A percentile compares a stretch with the other conserved stretches of the same genome.
These are phyloP conservation scores for Daedaleopsis sinensis DNA, from an alignment of 768 basidiomycete genomes.

Conservation along the genomic window DNA sequence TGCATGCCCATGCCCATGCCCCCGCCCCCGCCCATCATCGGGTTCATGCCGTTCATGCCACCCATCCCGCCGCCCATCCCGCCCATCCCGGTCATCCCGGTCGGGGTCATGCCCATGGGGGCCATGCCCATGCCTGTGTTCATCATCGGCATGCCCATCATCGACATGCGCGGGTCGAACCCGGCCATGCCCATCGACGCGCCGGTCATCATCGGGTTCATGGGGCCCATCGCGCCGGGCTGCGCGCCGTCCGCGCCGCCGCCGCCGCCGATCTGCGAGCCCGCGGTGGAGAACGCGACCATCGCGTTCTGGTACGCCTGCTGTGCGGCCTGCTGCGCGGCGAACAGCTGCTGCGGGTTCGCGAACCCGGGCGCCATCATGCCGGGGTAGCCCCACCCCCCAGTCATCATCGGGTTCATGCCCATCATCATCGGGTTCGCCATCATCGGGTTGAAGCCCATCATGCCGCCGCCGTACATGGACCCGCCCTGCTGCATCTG, in stretches of 20 bases:
- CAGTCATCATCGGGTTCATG: slow-evolving; percentile 59
- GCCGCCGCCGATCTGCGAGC: slow-evolving; percentile 69
- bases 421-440: slow-evolving; percentile 67
- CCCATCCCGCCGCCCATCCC: slow-evolving; percentile 25
- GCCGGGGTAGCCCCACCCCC: slow-evolving; percentile 54
- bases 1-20: slow-evolving; percentile 52
- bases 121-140: slow-evolving; percentile 54
- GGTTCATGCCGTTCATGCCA: slow-evolving; percentile 30
- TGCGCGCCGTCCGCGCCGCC: slow-evolving; percentile 42
- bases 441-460: slow-evolving; percentile 72
- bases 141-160: slow-evolving; percentile 81
- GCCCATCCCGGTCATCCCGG: slow-evolving; percentile 51
- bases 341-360: slow-evolving; percentile 80
- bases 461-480: slow-evolving; percentile 62
- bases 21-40: slow-evolving; percentile 28
- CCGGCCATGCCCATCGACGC: slow-evolving; percentile 42
- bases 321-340: slow-evolving; percentile 80
- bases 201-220: slow-evolving; percentile 64
- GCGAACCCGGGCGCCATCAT: slow-evolving; percentile 55
- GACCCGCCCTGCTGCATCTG: slow-evolving; percentile 83
- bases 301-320: slow-evolving; percentile 91
- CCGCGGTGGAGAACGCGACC: slow-evolving; percentile 78
- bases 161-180: slow-evolving; percentile 81
- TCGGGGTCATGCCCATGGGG: slow-evolving; percentile 51
- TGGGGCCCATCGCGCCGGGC: slow-evolving; percentile 32